These are phyloP conservation scores for Solanum chiquidenum DNA, from an alignment of 257 asterid genomes.

Conservation along the genomic window DNA sequence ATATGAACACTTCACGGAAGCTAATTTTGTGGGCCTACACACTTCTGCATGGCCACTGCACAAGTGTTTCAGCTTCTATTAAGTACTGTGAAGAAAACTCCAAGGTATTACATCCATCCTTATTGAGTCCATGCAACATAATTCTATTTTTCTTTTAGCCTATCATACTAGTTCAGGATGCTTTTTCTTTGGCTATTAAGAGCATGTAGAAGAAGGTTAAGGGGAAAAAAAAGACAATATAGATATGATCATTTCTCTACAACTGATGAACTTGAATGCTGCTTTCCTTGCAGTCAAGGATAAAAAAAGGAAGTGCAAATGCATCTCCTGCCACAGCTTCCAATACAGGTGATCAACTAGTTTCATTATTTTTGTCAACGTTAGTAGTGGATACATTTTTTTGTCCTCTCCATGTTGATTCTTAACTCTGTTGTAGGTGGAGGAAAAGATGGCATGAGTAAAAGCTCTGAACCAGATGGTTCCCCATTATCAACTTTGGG, in stretches of 20 bases:
- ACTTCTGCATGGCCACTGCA: conserved; percentile 71
- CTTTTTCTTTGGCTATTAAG: background rate
- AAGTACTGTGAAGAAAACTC: conserved; percentile 82
- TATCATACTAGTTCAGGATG: background rate
- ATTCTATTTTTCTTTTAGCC: background rate
- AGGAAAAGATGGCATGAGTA: conserved; percentile 40
- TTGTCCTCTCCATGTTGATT: background rate
- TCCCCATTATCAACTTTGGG: conserved; percentile 12
- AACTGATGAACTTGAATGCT: background rate
- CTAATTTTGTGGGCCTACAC: conserved; percentile 94
- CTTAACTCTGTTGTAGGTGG: conserved; percentile 38
- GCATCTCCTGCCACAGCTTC: conserved; percentile 10
- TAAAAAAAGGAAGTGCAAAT: conserved; percentile 51
- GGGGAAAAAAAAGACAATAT: background rate
- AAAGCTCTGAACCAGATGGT: conserved; percentile 33
- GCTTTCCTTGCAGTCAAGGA: conserved; percentile 47
- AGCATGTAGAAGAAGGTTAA: background rate
- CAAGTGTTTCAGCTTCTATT: conserved; percentile 54
- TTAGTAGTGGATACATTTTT: background rate
- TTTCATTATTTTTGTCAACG: background rate
- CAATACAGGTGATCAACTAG: conserved; percentile 23
- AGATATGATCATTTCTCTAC: background rate
- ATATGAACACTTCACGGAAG: conserved; percentile 91
- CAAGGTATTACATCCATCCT: conserved; percentile 37
- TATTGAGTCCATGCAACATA: background rate